Conservation (phyloP, 2,329 filamentous ascomycete species). For the Penicillium palitans region DNA sequence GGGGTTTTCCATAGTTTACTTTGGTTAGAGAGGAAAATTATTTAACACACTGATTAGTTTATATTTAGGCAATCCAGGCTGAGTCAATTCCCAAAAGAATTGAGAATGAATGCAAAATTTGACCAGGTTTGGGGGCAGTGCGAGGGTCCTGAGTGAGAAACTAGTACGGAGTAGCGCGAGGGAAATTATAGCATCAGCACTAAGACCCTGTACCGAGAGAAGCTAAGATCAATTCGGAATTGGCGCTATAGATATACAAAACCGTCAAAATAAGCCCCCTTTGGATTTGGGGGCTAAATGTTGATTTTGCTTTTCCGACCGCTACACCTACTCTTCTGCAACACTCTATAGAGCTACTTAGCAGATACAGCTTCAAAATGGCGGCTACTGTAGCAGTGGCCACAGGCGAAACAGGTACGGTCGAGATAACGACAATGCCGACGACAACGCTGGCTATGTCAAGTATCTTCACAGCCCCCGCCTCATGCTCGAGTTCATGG, state of each 20-base stretch:
- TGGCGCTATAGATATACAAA: neutral
- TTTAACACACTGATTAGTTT: neutral
- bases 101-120: too few relatives aligned
- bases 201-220: neutral
- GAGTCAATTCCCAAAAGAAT: neutral
- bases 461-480: slow-evolving; percentile 2
- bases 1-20: neutral
- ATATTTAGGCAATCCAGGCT: neutral
- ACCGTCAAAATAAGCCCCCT: neutral
- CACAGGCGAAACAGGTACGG: neutral
- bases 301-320: neutral
- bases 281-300: neutral
- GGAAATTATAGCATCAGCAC: neutral
- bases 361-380: neutral
- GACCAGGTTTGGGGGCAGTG: neutral
- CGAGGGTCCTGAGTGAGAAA: neutral
- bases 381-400: neutral
- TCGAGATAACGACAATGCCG: too few relatives aligned
- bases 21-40: too few relatives aligned
- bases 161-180: neutral
- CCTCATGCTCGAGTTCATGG: neutral
- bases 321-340: neutral
- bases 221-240: neutral
- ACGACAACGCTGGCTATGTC: too few relatives aligned
- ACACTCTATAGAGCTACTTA: neutral